These are phyloP conservation scores for Chaetomium cochliodes DNA, from an alignment of 495 filamentous ascomycete species.

Conservation along the genomic window DNA sequence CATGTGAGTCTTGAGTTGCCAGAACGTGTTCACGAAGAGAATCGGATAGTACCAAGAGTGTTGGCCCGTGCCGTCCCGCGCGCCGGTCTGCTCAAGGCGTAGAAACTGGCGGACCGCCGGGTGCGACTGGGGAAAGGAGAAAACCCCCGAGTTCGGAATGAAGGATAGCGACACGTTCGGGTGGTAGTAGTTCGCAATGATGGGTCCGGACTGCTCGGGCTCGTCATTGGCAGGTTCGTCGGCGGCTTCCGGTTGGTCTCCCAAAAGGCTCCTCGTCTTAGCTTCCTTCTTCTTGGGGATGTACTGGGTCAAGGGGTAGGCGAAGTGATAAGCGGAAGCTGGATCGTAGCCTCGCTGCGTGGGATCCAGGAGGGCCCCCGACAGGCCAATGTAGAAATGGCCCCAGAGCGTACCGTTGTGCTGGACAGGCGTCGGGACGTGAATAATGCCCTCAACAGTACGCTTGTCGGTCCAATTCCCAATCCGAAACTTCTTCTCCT, in stretches of 20 bases:
- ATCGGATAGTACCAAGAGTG: slow-evolving; percentile 97
- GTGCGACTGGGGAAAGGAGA: slow-evolving; percentile 64
- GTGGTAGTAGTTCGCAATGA: slow-evolving; percentile 85
- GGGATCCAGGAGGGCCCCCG: slow-evolving; percentile 74
- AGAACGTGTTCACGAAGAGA: slow-evolving; percentile 91
- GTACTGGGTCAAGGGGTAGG: slow-evolving; percentile 82
- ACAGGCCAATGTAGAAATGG: slow-evolving; percentile 82
- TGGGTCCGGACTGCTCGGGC: slow-evolving; percentile 57
- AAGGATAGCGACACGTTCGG: slow-evolving; percentile 89
- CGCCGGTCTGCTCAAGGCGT: slow-evolving; percentile 67
- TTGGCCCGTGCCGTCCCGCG: slow-evolving; percentile 76
- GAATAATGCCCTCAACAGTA: slow-evolving; percentile 71
- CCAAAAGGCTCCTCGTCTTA: slow-evolving; percentile 88
- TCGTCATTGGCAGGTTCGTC: slow-evolving; percentile 45
- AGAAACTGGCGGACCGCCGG: slow-evolving; percentile 75
- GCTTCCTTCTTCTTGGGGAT: slow-evolving; percentile 84
- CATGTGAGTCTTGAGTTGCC: slow-evolving; percentile 92
- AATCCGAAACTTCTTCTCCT: slow-evolving; percentile 78
- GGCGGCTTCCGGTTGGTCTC: slow-evolving; percentile 51
- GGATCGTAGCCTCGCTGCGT: slow-evolving; percentile 66
- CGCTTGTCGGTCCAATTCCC: slow-evolving; percentile 79
- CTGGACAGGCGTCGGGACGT: slow-evolving; percentile 76
- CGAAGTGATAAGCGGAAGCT: slow-evolving; percentile 74
- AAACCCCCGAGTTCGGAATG: slow-evolving; percentile 73
- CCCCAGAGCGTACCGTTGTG: slow-evolving; percentile 92